A percentile compares a stretch with the other conserved stretches of the same genome.
Conservation (phyloP, 2,329 filamentous ascomycete genomes). For the Parastagonospora avenae region DNA sequence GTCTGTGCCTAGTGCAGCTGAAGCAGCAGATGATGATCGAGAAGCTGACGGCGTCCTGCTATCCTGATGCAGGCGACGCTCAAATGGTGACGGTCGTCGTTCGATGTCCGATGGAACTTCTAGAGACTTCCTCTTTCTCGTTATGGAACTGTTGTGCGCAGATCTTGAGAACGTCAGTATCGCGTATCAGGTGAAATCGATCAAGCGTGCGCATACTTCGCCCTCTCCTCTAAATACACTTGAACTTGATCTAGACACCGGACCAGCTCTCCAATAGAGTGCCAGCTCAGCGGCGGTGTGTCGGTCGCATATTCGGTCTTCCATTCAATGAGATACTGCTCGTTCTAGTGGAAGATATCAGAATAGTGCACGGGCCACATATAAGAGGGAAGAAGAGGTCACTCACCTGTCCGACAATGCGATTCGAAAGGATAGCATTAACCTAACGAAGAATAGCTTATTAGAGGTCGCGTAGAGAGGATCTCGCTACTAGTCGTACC, state of each 20-base stretch:
- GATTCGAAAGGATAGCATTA: slow-evolving; percentile 32
- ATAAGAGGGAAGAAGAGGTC: not conserved
- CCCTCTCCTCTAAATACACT: slow-evolving; percentile 45
- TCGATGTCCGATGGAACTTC: slow-evolving; percentile 19
- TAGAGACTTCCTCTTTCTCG: slow-evolving; percentile 36
- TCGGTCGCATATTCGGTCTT: slow-evolving; percentile 11
- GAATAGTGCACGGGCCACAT: slow-evolving; percentile 21
- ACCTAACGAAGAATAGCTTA: slow-evolving; percentile 16
- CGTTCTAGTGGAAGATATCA: slow-evolving; percentile 37
- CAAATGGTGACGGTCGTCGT: slow-evolving; percentile 27
- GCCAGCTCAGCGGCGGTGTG: slow-evolving; percentile 50
- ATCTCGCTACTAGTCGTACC: slow-evolving; percentile 17
- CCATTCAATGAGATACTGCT: slow-evolving; percentile 54
- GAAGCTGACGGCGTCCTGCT: slow-evolving; percentile 23
- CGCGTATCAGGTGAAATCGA: not conserved
- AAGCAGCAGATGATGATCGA: slow-evolving; percentile 30
- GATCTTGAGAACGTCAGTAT: slow-evolving; percentile 15
- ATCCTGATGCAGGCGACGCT: slow-evolving; percentile 13
- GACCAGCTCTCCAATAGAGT: slow-evolving; percentile 47
- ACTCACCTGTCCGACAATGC: slow-evolving; percentile 31
- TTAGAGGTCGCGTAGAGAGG: slow-evolving; percentile 3
- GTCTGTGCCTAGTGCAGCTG: slow-evolving; percentile 7
- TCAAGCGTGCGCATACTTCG: slow-evolving; percentile 19
- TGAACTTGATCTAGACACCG: slow-evolving; percentile 50
- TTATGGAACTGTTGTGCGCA: slow-evolving; percentile 1